phyloP scores from a whole-genome alignment of 495 filamentous ascomycete species.

The Rostrohypoxylon terebratum region DNA sequence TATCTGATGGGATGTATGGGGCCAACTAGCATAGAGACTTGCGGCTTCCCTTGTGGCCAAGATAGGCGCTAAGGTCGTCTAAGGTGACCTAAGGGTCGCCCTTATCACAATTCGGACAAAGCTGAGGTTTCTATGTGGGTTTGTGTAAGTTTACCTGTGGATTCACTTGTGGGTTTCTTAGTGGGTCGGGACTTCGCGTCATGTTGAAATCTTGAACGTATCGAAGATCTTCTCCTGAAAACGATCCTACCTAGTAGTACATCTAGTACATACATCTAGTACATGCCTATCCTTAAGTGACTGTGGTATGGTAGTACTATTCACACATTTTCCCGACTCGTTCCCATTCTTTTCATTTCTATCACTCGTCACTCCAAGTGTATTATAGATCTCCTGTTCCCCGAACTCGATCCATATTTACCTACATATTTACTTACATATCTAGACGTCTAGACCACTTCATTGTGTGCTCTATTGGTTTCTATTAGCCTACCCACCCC shows the following conservation, averaged over 20 bases:
- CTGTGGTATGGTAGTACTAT: slow-evolving; percentile 16
- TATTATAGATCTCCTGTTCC: slow-evolving; percentile 31
- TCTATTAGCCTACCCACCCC: not conserved
- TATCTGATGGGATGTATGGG: slow-evolving; percentile 15
- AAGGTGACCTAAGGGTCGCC: not conserved
- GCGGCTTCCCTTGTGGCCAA: slow-evolving; percentile 35
- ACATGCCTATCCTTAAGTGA: slow-evolving; percentile 22
- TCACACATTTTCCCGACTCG: slow-evolving; percentile 24
- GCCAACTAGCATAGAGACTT: slow-evolving; percentile 23
- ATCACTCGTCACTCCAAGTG: not conserved
- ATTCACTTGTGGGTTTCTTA: slow-evolving; percentile 21
- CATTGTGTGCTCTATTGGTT: slow-evolving; percentile 29
- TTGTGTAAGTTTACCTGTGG: slow-evolving; percentile 29
- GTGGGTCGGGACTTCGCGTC: slow-evolving; percentile 40
- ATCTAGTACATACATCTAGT: too few species aligned
- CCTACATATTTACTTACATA: slow-evolving; percentile 25
- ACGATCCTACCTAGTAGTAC: slow-evolving; percentile 10
- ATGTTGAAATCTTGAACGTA: slow-evolving; percentile 46
- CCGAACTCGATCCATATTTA: slow-evolving; percentile 33
- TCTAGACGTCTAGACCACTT: slow-evolving; percentile 47
- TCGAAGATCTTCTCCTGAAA: slow-evolving; percentile 47
- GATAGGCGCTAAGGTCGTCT: slow-evolving; percentile 16
- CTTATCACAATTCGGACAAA: slow-evolving; percentile 44
- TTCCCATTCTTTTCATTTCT: slow-evolving; percentile 28
- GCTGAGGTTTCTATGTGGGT: slow-evolving; percentile 30